Evolutionary conservation across 2,329 filamentous ascomycete genomes (phyloP), one percentile per base, ranked within the genome.

Genomic region (Phialocephala sp.): DNA sequence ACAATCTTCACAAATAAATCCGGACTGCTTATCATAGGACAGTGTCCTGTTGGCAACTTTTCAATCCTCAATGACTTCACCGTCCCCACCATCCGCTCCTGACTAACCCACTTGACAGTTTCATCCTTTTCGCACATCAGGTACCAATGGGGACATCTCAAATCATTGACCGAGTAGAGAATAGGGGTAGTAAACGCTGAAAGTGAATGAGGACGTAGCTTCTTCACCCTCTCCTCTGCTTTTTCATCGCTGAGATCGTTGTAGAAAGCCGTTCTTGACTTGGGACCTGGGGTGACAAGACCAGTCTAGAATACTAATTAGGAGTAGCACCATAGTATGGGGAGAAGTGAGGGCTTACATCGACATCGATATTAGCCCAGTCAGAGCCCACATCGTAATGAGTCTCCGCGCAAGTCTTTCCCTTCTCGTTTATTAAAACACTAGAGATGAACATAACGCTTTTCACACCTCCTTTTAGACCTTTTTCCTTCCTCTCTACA

Each of bases 391-490:
- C 45, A 22, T 50, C 45, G 45, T 45, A 45, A 22, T 50, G n/a
- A 20, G n/a, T 24, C n/a, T 50, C 45, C 4, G 45, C 45, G n/a
- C 45, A 50, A 20, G 45, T 22, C n/a, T 50, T 50, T 20, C 43
- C 45, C 45, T 22, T 50, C 20, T 50, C 45, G 22, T n/a, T 50
- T 6, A 50, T 50, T n/a, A 50, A 50, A 14, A 50, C 45, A 24
- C 45, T 50, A 11, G 45, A 50, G n/a, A 50, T 20, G 8, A 20
- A n/a, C 45, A 50, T 50, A n/a, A 50, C 5, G 12, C 45, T 50
- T 20, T 24, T 22, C 45, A 50, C 45, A 22, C 45, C 45, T 22
- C 45, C 45, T 2, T 50, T 24, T n/a, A 50, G 8, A 22, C 45
- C 45, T 11, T 45, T 50, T 9, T 50, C 45, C 20, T 50, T 24